Base-by-base conservation (phyloP, 2,329 filamentous ascomycete species). In the Claviceps sp. region DNA sequence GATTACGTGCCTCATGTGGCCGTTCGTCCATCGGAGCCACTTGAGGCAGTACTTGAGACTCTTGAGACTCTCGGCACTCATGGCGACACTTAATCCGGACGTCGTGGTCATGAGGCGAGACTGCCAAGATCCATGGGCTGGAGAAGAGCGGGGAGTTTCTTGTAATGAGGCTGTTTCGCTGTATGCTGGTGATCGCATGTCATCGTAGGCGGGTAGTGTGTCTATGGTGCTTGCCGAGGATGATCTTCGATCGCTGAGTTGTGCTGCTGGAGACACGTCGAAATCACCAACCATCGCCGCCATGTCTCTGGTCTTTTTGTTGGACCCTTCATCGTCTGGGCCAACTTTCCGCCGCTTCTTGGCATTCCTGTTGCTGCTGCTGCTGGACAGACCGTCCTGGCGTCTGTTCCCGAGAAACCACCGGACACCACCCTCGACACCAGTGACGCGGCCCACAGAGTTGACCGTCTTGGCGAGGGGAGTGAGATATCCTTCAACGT, bases 31-130 rank as follows among this genome's bases (percentile, higher is more conserved):
- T 26, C 83, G 79, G 47, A 97, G 72, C 76, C 89, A 86, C 24
- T 78, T 77, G 2, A 97, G 72, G 57, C 90, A 96, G 60, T 88
- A 91, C 60, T 87, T 88, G 43, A 98, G 72, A 55, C 85, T 93
- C 50, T 83, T 80, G 8, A 96, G 71, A 22, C 88, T 95, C 61
- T 93, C 85, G 18, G 94, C 85, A 61, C 86, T 94, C 77, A 98
- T 88, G 1, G 93, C 89, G 16, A 95, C 84, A 56, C 89, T 89
- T 1, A 97, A 76, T 0, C 89, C 91, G 0, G 89, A 95, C 0
- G 91, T 96, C 5, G 88, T 90, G 65, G 95, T 86, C 58, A 95
- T 86, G 18, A 96, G 73, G 14, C 89, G 82, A 11, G 86, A 87
- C 55, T 86, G 87, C 88, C 89, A 94, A 62, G 74, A 64, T 20